A percentile compares a stretch with the other conserved stretches of the same genome.
Evolutionary conservation across 108 stramenopile species (phyloP).

Genomic region (Conticribra guillardii): DNA sequence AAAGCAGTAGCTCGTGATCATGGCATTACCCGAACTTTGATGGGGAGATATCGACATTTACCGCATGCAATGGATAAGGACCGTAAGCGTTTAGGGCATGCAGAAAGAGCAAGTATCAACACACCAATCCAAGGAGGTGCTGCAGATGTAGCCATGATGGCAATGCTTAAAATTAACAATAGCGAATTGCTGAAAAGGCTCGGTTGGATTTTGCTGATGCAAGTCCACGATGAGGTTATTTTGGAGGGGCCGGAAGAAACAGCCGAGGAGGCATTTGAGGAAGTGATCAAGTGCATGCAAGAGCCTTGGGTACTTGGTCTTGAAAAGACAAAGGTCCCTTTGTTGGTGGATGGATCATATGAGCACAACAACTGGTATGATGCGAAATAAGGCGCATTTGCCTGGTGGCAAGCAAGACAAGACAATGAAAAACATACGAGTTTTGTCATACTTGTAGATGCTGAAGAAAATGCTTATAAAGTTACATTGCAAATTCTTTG

Average conservation of each 20-base stretch:
- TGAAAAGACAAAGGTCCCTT: slow-evolving; percentile 83
- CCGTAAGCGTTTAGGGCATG: slow-evolving; percentile 66
- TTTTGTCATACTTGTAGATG: neutral
- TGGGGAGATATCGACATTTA: slow-evolving; percentile 95
- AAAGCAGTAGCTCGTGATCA: slow-evolving; percentile 69
- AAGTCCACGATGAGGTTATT: slow-evolving; percentile 99
- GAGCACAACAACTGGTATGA: slow-evolving; percentile 97
- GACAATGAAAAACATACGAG: neutral
- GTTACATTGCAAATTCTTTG: too few relatives aligned
- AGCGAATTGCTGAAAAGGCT: slow-evolving; percentile 76
- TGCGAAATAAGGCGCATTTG: slow-evolving; percentile 82
- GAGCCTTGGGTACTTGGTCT: slow-evolving; percentile 94
- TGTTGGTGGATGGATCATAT: slow-evolving; percentile 94
- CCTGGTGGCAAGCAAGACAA: neutral
- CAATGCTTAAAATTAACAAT: slow-evolving; percentile 96
- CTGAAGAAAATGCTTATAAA: neutral
- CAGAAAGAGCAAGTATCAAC: slow-evolving; percentile 97
- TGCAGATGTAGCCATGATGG: slow-evolving; percentile 99
- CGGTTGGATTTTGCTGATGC: slow-evolving; percentile 97
- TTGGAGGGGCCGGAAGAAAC: slow-evolving; percentile 98
- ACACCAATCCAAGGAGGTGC: slow-evolving; percentile 99
- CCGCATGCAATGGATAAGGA: slow-evolving; percentile 74
- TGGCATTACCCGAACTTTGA: slow-evolving; percentile 90
- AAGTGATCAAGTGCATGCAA: slow-evolving; percentile 93
- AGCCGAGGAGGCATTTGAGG: slow-evolving; percentile 92